Conservation (phyloP, 2,329 filamentous ascomycete genomes). For the Monosporascus sp. region DNA sequence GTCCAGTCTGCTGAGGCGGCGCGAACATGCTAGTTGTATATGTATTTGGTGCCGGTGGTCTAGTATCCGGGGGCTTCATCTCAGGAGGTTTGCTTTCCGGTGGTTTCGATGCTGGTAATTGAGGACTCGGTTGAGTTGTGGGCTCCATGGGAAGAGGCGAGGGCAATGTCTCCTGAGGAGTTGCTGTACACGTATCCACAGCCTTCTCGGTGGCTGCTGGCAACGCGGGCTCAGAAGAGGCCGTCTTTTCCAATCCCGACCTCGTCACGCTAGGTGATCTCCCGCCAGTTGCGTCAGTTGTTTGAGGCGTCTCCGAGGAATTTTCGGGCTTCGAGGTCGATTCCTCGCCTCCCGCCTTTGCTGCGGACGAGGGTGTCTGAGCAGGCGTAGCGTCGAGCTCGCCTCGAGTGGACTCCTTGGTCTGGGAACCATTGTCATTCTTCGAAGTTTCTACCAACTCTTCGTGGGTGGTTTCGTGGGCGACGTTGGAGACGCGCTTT, state of each 20-base stretch:
- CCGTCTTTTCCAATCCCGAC: background rate
- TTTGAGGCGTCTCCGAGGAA: background rate
- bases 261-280: background rate
- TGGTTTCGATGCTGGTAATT: constrained; percentile 9
- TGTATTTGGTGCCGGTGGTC: constrained; percentile 13
- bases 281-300: background rate
- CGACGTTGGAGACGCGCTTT: constrained; percentile 39
- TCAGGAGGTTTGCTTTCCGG: constrained; percentile 17
- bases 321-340: constrained; percentile 3
- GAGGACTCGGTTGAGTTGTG: constrained; percentile 4
- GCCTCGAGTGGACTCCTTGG: constrained; percentile 4
- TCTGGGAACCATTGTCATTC: constrained; percentile 19
- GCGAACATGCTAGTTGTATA: constrained; percentile 30
- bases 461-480: constrained; percentile 17
- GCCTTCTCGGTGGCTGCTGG: constrained; percentile 5
- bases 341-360: constrained; percentile 1
- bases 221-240: constrained; percentile 2
- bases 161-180: constrained; percentile 3
- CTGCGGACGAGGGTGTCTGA: constrained; percentile 1
- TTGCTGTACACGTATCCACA: background rate
- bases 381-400: background rate
- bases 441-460: constrained; percentile 7
- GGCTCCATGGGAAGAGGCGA: constrained; percentile 1
- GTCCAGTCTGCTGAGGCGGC: constrained; percentile 18
- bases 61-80: constrained; percentile 21